Evolutionary conservation across 106 monocot species (phyloP), one percentile per base, ranked within the genome.

Genomic region (Acorus gramineus): DNA sequence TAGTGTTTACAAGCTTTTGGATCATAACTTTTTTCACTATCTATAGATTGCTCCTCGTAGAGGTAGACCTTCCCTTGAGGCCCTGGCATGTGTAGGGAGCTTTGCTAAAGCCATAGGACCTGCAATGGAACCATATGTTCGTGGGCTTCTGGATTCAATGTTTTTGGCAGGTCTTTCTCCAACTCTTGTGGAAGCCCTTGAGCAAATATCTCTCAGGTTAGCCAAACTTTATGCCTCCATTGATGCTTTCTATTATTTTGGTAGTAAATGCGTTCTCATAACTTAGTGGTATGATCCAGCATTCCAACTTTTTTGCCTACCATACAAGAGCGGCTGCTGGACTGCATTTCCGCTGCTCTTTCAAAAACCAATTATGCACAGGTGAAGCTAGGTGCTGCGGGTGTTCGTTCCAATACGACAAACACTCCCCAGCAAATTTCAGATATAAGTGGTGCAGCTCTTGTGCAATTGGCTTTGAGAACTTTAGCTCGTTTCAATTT

Each of bases 11-110:
- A 46, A 11, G 7, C 4, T 12, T 55, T 44, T 14, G 47, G 28
- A 5, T 60, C 5, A 11, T 64, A 46, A 54, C 55, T 10, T 71
- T 4, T 57, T 14, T 52, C 9, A 43, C 9, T 60, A 49, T 61
- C 67, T 55, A 6, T 77, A 96, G 95, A 96, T 96, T 85, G 90
- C 91, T 69, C 95, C 95, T 67, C 90, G 95, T 55, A 82, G 78
- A 66, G 95, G 95, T 51, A 87, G 69, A 62, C 91, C 95, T 66
- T 96, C 95, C 3, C 65, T 79, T 46, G 95, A 96, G 75, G 95
- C 95, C n/a, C 68, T 96, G 63, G 68, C 87, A 61, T 96, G 95
- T 77, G 85, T 96, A 9, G 95, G 95, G 60, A 91, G 77, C 76
- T 96, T 96, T 66, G 87, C 95, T 7, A 80, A 83, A 68, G 90